A percentile compares a stretch with the other conserved stretches of the same genome.
Evolutionary conservation across 2,329 filamentous ascomycete genomes (phyloP).

Genomic region (Trichoderma sp.): DNA sequence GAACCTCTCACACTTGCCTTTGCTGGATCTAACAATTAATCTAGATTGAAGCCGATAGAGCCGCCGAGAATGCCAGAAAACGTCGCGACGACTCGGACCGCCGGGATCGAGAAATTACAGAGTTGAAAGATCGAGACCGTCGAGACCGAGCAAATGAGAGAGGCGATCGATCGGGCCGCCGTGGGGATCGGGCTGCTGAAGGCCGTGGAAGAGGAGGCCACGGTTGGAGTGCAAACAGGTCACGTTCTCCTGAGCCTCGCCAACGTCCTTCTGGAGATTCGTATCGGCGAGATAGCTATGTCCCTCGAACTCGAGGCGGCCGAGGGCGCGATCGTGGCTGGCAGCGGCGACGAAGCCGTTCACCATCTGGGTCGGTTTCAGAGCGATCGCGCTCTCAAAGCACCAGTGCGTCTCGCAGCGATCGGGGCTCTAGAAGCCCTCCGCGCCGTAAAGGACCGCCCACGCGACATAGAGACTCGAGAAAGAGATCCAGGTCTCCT

Average conservation of each 20-base stretch:
- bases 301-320: slow-evolving; percentile 46
- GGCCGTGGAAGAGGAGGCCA: slow-evolving; percentile 40
- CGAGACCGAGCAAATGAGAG: slow-evolving; percentile 50
- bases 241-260: slow-evolving; percentile 47
- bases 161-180: slow-evolving; percentile 53
- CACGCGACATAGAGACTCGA: slow-evolving; percentile 31
- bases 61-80: slow-evolving; percentile 69
- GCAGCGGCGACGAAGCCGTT: slow-evolving; percentile 30
- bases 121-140: slow-evolving; percentile 63
- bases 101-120: slow-evolving; percentile 68
- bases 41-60: slow-evolving; percentile 78
- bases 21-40: slow-evolving; percentile 9
- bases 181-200: slow-evolving; percentile 50
- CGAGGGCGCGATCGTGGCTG: slow-evolving; percentile 42
- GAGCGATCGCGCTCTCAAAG: slow-evolving; percentile 36
- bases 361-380: slow-evolving; percentile 34
- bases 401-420: slow-evolving; percentile 31
- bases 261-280: slow-evolving; percentile 43
- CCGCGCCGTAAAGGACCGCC: slow-evolving; percentile 35
- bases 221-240: slow-evolving; percentile 38
- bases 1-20: background rate
- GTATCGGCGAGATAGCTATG: slow-evolving; percentile 51
- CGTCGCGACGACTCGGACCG: slow-evolving; percentile 68
- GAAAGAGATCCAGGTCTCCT: slow-evolving; percentile 42
- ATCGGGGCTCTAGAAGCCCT: slow-evolving; percentile 33